Evolutionary conservation across 176 grass and related monocot species (phyloP), one percentile per base, ranked within the genome.

Genomic region (Eleusine coracana): DNA sequence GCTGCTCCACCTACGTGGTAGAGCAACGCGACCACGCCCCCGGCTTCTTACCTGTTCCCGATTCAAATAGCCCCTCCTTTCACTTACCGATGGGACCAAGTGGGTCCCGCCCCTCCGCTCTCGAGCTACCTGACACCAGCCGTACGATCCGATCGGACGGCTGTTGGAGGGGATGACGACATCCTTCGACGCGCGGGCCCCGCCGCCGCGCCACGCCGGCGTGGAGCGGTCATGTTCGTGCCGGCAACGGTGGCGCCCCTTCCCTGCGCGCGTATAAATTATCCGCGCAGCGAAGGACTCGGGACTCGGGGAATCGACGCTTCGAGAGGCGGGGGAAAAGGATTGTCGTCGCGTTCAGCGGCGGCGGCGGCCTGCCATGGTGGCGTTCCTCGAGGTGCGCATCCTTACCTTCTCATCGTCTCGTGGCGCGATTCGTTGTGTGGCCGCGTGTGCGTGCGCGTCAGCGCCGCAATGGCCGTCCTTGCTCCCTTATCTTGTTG

Each of bases 381-480:
- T 94, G 83, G 81, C 66, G 41, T 66, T 89, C 81, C 85, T 92
- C 64, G 83, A 94, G 92, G 86, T 91, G 75, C 20, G 49, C 28
- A 51, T 48, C 64, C 64, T 46, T 27, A 1, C 34, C 36, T 0
- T 14, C 36, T 27, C 12, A 52, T 52, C 50, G 41, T 23, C 28
- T 79, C 6, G 77, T 80, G 77, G 77, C 77, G 46, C 28, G 18
- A 21, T 1, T 7, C 46, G 0, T 3, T 0, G 17, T 18, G 25
- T 39, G 63, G 70, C 81, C 34, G 60, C 71, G 60, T 62, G 37
- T 37, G 70, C 25, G 67, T 50, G 48, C 48, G 48, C 48, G 48
- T 50, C 48, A 14, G 13, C 48, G 16, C 18, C 51, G 16, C 38
- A 2, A 2, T 29, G 28, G 74, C 11, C 18, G 0, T 0, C 28